Base-by-base conservation (phyloP, 371 early-diverging fungal genomes). In the Circinella minor region DNA sequence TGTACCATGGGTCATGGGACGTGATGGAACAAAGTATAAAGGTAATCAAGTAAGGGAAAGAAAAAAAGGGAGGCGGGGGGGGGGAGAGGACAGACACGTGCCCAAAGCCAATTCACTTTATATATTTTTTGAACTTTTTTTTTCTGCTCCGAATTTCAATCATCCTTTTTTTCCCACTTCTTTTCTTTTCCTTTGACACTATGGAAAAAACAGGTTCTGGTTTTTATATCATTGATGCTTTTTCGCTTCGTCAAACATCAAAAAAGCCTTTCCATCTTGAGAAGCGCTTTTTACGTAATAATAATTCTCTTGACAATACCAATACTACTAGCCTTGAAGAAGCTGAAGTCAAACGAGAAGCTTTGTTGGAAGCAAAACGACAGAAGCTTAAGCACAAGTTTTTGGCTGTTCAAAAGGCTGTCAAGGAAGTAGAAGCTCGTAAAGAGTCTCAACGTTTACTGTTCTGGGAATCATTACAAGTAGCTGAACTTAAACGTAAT, bases 401-500 rank as follows among this genome's bases (percentile, higher is more conserved):
- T 49, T 73, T 70, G 5, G 75, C 76, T 46, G 80, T 77, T 1
- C 75, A 77, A 57, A 61, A 65, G 59, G 77, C 74, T 5, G 80
- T 74, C 7, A 71, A 76, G 54, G 75, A 78, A 49, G 68, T 63
- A 8, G 67, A 80, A 38, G 76, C 68, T n/a, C 69, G 70, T 8
- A 68, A 70, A 27, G 73, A 82, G 43, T 61, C 73, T 17, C 78
- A 74, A 17, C 67, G 73, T 11, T 20, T 66, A 10, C 39, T 73
- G 13, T 67, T 82, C 43, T 61, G 64, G 14, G 77, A 73, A 46
- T 77, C 78, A 4, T 68, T 82, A 61, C 75, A 72, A 17, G 62
- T 73, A n/a, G 83, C 83, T 38, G 83, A 83, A 57, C 37, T 63
- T 27, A 83, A 83, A 14, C 69, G 83, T 36, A 77, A 79, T 5